These are phyloP conservation scores for Cucumis variabilis DNA, from an alignment of 331 rosid species.

Conservation along the genomic window DNA sequence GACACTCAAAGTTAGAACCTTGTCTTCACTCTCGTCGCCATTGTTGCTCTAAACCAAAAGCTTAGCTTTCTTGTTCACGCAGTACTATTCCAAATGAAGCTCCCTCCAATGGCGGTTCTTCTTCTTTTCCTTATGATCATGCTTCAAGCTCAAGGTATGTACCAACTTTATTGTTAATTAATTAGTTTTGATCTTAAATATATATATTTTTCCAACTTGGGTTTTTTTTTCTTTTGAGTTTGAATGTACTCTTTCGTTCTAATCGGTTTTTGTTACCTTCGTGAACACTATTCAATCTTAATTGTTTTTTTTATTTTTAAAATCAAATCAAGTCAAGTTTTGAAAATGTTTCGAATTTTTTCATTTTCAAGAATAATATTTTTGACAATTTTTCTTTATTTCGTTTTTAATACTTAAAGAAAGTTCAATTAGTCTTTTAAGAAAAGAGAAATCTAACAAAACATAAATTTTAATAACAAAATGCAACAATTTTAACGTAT, in stretches of 20 bases:
- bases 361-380: no score
- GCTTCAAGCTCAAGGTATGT: slow-evolving; percentile 11
- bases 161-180: neutral
- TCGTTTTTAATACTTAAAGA: no score
- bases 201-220: neutral
- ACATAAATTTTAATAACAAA: neutral
- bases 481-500: no score
- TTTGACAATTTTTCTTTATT: no score
- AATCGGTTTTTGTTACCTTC: no score
- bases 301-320: no score
- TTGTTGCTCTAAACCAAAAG: neutral
- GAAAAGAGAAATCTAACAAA: no score
- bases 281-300: no score
- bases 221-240: neutral
- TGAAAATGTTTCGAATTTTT: no score
- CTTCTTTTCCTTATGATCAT: slow-evolving; percentile 12
- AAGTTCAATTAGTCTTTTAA: no score
- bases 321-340: neutral
- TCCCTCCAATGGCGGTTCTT: slow-evolving; percentile 11
- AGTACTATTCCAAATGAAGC: neutral
- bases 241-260: no score
- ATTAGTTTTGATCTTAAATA: neutral
- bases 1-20: neutral
- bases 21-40: neutral
- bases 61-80: neutral